Evolutionary conservation across 305 asterid genomes (phyloP).

Genomic region (Rubia occidens): DNA sequence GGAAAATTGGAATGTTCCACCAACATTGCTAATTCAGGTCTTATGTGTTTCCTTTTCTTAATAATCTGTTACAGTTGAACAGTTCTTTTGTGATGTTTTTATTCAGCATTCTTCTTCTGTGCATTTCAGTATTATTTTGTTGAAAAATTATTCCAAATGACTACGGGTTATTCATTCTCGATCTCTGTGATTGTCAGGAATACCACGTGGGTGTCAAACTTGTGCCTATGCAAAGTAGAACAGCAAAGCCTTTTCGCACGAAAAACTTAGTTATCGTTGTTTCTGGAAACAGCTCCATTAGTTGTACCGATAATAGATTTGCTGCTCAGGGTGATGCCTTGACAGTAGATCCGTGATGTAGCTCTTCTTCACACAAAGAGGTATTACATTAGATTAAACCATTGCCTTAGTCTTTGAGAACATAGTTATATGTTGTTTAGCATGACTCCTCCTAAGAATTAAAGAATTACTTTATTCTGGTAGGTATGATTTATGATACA

Average conservation of each 20-base stretch:
- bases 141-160: background rate
- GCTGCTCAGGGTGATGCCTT: slow-evolving; percentile 74
- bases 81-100: background rate
- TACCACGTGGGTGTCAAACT: slow-evolving; percentile 77
- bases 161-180: background rate
- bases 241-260: slow-evolving; percentile 66
- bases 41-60: background rate
- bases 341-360: slow-evolving; percentile 90
- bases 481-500: too few species aligned
- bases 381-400: slow-evolving; percentile 25
- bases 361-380: slow-evolving; percentile 58
- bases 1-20: slow-evolving; percentile 35
- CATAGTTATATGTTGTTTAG: background rate
- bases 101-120: background rate
- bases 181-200: slow-evolving; percentile 39
- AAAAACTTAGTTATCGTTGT: slow-evolving; percentile 67
- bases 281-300: slow-evolving; percentile 29
- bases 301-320: slow-evolving; percentile 25
- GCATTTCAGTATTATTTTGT: background rate
- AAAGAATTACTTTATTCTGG: too few species aligned
- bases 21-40: slow-evolving; percentile 60
- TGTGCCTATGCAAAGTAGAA: slow-evolving; percentile 86
- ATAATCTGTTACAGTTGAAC: background rate
- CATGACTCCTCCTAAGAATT: too few species aligned
- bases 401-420: background rate